Evolutionary conservation across 345 rosid genomes (phyloP).

Genomic region (Salix exigua): DNA sequence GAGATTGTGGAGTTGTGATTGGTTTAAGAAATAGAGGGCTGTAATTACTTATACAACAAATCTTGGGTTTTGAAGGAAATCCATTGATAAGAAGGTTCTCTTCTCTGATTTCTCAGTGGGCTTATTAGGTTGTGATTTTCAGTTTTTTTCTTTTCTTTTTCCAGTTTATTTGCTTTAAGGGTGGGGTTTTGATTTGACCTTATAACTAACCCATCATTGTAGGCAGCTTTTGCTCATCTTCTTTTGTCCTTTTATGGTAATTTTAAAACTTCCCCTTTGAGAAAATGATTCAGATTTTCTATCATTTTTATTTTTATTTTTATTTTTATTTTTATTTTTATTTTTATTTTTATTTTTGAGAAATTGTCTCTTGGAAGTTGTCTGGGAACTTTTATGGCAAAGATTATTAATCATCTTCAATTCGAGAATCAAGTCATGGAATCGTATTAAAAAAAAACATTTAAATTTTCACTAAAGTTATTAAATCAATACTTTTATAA

Average conservation of each 20-base stretch:
- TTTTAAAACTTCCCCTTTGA: not conserved
- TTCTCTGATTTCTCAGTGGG: not conserved
- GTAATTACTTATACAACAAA: constrained; percentile 12
- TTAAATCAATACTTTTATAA: too few species aligned
- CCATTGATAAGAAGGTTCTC: constrained; percentile 7
- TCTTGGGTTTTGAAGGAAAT: constrained; percentile 10
- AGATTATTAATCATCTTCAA: not conserved
- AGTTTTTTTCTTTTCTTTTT: constrained; percentile 20
- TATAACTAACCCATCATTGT: constrained; percentile 38
- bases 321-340: too few species aligned
- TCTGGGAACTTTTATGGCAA: not conserved
- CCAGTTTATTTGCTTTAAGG: constrained; percentile 18
- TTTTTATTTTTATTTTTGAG: not conserved
- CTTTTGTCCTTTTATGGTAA: constrained; percentile 16
- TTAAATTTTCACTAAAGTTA: too few species aligned
- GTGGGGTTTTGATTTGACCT: constrained; percentile 41
- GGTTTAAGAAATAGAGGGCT: constrained; percentile 5
- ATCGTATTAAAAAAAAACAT: too few species aligned
- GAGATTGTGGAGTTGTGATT: constrained; percentile 12
- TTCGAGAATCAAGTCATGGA: too few species aligned
- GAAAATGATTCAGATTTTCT: not conserved
- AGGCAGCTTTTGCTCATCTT: constrained; percentile 42
- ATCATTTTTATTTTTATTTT: too few species aligned
- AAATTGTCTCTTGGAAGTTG: not conserved
- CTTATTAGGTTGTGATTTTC: constrained; percentile 5